These are phyloP conservation scores for Lathyrus sativus DNA, from an alignment of 306 rosid genomes.

Conservation along the genomic window DNA sequence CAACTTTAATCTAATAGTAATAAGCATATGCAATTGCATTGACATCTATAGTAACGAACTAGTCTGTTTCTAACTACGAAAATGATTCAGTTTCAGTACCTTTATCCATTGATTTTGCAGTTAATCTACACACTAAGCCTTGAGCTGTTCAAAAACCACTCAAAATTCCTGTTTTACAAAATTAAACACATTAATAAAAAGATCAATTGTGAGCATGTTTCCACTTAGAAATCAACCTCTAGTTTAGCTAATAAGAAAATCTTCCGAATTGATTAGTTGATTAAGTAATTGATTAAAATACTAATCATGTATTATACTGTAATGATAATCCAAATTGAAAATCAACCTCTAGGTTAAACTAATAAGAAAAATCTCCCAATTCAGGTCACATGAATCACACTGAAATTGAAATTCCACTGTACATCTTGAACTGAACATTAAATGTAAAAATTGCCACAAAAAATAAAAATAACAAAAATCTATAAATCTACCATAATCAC, in stretches of 20 bases:
- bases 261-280: no score
- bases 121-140: constrained; percentile 35
- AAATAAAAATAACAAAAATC: constrained; percentile 14
- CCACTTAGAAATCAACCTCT: constrained; percentile 5
- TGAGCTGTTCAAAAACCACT: constrained; percentile 31
- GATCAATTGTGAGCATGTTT: constrained; percentile 32
- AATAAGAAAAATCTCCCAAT: constrained; percentile 6
- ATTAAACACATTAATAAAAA: constrained; percentile 24
- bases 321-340: neutral
- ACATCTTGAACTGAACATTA: no score
- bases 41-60: constrained; percentile 1
- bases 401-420: neutral
- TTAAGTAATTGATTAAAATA: neutral
- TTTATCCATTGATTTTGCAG: constrained; percentile 59
- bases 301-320: constrained; percentile 17
- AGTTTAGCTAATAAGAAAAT: neutral
- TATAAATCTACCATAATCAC: constrained; percentile 3
- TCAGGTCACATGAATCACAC: constrained; percentile 16
- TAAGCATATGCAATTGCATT: constrained; percentile 12
- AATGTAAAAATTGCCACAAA: constrained; percentile 2
- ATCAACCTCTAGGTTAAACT: neutral
- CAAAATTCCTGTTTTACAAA: constrained; percentile 45
- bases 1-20: constrained; percentile 26
- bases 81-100: constrained; percentile 46
- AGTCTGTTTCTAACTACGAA: neutral